Percentiles rank a stretch among this genome's conserved stretches.
phyloP scores from a whole-genome alignment of 257 asterid genomes.

The Nicotiana sylvestris region DNA sequence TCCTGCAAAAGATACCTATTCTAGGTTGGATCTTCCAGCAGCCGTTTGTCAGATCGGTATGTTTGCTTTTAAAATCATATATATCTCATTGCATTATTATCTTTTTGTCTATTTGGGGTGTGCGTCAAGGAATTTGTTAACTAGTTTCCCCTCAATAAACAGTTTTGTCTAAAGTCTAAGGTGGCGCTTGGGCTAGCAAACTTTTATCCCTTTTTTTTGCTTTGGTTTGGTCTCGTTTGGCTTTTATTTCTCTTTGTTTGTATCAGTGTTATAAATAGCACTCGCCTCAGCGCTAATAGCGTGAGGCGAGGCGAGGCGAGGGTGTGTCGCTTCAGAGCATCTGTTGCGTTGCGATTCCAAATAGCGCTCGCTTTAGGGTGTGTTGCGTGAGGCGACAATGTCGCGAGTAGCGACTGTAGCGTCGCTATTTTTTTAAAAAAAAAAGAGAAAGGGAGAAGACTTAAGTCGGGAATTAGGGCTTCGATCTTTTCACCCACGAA shows the following conservation, averaged over 20 bases:
- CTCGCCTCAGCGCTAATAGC: too few species aligned
- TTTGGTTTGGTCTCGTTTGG: background rate
- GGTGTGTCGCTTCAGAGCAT: too few species aligned
- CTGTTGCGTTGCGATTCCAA: too few species aligned
- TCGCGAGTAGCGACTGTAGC: too few species aligned
- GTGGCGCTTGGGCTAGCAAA: background rate
- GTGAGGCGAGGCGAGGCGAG: too few species aligned
- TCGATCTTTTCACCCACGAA: too few species aligned
- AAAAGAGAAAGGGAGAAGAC: too few species aligned
- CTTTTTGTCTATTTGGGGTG: background rate
- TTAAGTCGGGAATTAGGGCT: too few species aligned
- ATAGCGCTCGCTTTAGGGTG: too few species aligned
- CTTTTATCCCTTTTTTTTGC: background rate
- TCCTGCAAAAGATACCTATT: constrained; percentile 87
- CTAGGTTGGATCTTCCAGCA: constrained; percentile 93
- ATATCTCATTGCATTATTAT: background rate
- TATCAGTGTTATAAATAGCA: background rate
- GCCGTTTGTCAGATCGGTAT: constrained; percentile 89
- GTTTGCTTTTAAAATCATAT: constrained; percentile 8
- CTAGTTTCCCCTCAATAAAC: background rate
- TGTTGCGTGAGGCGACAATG: too few species aligned
- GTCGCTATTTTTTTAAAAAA: too few species aligned
- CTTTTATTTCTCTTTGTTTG: background rate
- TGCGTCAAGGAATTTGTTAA: background rate
- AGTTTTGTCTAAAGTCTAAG: background rate